These are phyloP conservation scores for Lactifluus volemus DNA, from an alignment of 768 basidiomycete genomes.

Conservation along the genomic window DNA sequence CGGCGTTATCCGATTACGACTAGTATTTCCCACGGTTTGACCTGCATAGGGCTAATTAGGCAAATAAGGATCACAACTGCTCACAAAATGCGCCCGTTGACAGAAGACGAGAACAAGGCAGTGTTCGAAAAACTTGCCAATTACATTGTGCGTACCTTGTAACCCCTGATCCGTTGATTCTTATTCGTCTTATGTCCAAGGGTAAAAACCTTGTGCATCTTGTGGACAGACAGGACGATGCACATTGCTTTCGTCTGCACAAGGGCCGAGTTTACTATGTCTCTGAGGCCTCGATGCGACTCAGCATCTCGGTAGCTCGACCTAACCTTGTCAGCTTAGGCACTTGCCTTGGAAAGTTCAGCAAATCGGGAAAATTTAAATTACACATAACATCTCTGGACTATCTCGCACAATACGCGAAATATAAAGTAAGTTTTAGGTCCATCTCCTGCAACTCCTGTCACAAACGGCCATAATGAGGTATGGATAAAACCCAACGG, in stretches of 20 bases:
- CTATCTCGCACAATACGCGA: conserved; percentile 91
- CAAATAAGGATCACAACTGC: too few species aligned
- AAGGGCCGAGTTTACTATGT: conserved; percentile 95
- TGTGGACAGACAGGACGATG: conserved; percentile 89
- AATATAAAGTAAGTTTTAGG: conserved; percentile 70
- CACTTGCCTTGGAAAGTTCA: conserved; percentile 97
- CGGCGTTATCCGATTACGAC: too few species aligned
- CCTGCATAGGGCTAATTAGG: too few species aligned
- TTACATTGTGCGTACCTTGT: conserved; percentile 62
- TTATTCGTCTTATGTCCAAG: conserved; percentile 30
- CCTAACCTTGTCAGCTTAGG: conserved; percentile 89
- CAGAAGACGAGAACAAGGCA: conserved; percentile 93
- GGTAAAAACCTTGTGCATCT: conserved; percentile 95
- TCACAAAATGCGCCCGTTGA: conserved; percentile 76
- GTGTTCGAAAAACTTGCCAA: conserved; percentile 97
- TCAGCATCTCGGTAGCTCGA: conserved; percentile 85
- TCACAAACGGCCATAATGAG: conserved; percentile 31
- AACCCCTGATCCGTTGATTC: background rate
- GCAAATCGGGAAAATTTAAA: conserved; percentile 96
- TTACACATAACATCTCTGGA: conserved; percentile 91
- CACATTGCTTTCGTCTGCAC: conserved; percentile 92
- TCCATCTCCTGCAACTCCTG: background rate
- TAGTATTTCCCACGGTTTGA: too few species aligned
- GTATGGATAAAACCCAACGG: conserved; percentile 99
- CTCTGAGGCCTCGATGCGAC: conserved; percentile 88